Evolutionary conservation across 805 yeast genomes (phyloP), one percentile per base, ranked within the genome.

Genomic region (Zygotorulaspora florentina): DNA sequence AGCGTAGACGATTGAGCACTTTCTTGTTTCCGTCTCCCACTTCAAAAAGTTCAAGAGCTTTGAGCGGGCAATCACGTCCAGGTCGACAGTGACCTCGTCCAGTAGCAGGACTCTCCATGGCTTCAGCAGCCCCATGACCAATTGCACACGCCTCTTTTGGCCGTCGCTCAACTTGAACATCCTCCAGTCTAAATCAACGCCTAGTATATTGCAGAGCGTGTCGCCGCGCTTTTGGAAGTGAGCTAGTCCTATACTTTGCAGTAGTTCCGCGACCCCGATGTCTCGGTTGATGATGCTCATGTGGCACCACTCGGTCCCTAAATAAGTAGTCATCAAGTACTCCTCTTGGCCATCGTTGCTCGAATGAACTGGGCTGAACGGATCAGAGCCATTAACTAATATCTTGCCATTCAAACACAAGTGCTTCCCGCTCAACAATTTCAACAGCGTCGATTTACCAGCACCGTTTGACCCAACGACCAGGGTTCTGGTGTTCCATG

Each of bases 301-400:
- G 45, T 85, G 79, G 5, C 96, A 96, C 99, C 99, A 93, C 61
- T 93, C 99, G 0, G 98, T 93, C 3, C 99, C 99, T 35, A 93
- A 69, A 61, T 91, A 91, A 0, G 96, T 86, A 23, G 81, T 78
- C 40, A 72, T 72, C 45, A 76, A 71, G 33, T 35, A 45, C 5
- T 78, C 65, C 1, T 66, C 62, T 4, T 66, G 68, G 16, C 50
- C 57, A 29, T 71, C 63, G 11, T 68, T 70, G 8, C 56, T 55
- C 45, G 75, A 71, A 3, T 59, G 55, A 6, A 54, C 43, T 13
- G 76, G 76, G n/a, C 87, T 71, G 68, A 93, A 93, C 1, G 99
- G 99, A 58, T 93, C 95, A 42, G 76, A 71, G 0, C 96, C 96
- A 28, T 87, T 86, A n/a, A 93, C 76, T 18, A 64, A 56, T 26